These are phyloP conservation scores for Corynascus novoguineensis DNA, from an alignment of 495 filamentous ascomycete species.

Conservation along the genomic window DNA sequence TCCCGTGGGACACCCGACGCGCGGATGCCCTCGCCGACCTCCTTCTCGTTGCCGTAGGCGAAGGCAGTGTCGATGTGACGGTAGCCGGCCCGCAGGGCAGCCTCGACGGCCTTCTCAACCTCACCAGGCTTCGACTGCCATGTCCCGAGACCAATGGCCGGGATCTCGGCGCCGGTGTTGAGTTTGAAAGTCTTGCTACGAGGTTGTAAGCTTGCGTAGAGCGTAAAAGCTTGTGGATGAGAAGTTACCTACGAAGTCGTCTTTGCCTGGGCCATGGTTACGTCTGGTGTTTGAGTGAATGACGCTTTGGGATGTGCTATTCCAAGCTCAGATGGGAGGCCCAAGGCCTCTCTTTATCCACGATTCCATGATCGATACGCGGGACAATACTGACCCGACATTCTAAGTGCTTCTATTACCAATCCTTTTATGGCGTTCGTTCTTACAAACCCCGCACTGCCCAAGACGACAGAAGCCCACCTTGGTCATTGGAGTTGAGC, in stretches of 20 bases:
- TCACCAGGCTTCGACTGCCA: slow-evolving; percentile 61
- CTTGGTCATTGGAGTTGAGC: background rate
- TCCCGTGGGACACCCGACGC: slow-evolving; percentile 74
- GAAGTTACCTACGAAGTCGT: slow-evolving; percentile 29
- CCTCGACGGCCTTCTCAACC: slow-evolving; percentile 57
- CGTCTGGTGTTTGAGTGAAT: background rate
- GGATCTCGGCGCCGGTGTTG: slow-evolving; percentile 75
- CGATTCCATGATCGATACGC: background rate
- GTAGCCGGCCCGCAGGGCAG: slow-evolving; percentile 67
- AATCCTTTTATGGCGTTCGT: slow-evolving; percentile 5
- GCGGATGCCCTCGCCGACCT: slow-evolving; percentile 73
- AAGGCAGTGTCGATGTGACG: slow-evolving; percentile 60
- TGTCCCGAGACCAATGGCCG: slow-evolving; percentile 75
- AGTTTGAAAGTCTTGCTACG: slow-evolving; percentile 61
- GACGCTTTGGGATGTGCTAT: background rate
- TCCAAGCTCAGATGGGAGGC: background rate
- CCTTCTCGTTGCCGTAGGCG: slow-evolving; percentile 78
- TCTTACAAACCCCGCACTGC: background rate
- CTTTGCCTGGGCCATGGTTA: slow-evolving; percentile 33
- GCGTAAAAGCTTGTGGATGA: background rate
- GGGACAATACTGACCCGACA: background rate
- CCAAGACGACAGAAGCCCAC: background rate
- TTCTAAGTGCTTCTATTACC: slow-evolving; percentile 4
- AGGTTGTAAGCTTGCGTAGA: slow-evolving; percentile 1
- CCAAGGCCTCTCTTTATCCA: background rate